Evolutionary conservation across 179 eudicot species (phyloP), one percentile per base, ranked within the genome.

Genomic region (Spinacia oleracea): DNA sequence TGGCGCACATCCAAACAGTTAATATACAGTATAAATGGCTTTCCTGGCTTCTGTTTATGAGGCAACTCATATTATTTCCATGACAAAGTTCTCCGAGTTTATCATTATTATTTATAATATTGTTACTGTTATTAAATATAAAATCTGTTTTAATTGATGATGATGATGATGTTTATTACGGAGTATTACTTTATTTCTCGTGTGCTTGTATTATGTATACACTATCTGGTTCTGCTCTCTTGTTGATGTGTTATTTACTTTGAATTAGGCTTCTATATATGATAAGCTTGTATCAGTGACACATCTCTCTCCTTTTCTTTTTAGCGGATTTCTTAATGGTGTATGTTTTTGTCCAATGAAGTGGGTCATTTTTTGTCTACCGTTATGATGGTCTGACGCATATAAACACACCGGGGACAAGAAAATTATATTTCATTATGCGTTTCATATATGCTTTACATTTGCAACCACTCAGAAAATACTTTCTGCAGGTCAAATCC

Each of bases 401-500:
- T 9, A 11, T 25, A 21, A 69, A 43, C 20, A 42, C 45, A 65
- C 2, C 8, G 16, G n/a, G 9, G 10, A 69, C 7, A 4, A 43
- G 20, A 69, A 27, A 69, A 14, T 23, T n/a, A 25, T 23, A 25
- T 10, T 12, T 42, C 35, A 14, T 29, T 27, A 60, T 29, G 34
- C 35, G 35, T 3, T 31, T 14, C 16, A 6, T 71, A 38, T 63
- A 48, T 20, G 31, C 51, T 55, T 38, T 38, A 65, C 29, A 74
- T 80, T 23, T 75, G 68, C 58, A 58, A n/a, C 74, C 66, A 76
- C 70, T 78, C 43, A 64, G 50, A 32, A 18, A 43, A 66, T 64
- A 55, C 69, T 83, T 53, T 53, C 29, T 72, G 74, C 89, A 91
- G 97, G 83, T 86, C 91, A 70, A 76, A 79, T 63, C 77, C 87